Evolutionary conservation across 495 filamentous ascomycete species (phyloP).

Genomic region (Aspergillus hancockii): DNA sequence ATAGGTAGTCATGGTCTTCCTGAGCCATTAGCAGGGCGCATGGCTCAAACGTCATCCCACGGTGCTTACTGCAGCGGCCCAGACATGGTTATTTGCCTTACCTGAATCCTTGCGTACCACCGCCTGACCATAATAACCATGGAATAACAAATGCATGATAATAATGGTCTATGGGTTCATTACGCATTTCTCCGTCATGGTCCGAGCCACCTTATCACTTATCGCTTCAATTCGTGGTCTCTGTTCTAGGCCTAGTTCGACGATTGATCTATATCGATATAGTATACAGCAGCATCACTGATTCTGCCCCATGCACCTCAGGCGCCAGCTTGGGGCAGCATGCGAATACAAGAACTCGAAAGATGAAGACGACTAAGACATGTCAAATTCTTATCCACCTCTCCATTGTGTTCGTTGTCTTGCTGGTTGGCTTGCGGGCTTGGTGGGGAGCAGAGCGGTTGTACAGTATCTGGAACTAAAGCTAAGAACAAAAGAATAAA

Average conservation of each 20-base stretch:
- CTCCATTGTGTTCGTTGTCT: neutral
- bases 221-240: neutral
- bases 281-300: neutral
- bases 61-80: conserved; percentile 6
- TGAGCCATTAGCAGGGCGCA: neutral
- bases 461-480: neutral
- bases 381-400: neutral
- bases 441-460: neutral
- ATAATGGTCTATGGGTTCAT: neutral
- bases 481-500: neutral
- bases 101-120: conserved; percentile 1
- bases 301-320: neutral
- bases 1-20: neutral
- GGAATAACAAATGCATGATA: neutral
- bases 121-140: conserved; percentile 2
- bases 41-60: conserved; percentile 3
- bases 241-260: neutral
- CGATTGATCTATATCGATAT: neutral
- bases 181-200: neutral
- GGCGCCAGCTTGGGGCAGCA: neutral
- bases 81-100: neutral
- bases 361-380: neutral
- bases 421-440: neutral
- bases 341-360: neutral
- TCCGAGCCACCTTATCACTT: neutral